phyloP scores from a whole-genome alignment of 805 yeast genomes.

The Ogataea methanolica region DNA sequence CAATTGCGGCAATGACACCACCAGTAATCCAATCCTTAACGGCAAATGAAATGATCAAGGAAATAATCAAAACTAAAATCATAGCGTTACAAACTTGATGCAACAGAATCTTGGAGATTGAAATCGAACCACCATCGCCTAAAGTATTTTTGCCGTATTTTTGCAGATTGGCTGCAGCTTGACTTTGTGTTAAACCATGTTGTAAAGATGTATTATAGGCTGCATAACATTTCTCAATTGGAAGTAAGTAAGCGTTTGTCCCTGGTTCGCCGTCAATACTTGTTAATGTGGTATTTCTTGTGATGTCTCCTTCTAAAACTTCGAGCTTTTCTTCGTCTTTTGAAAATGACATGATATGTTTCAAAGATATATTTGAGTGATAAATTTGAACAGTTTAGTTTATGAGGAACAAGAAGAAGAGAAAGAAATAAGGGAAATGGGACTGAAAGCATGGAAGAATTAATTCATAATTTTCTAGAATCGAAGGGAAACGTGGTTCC shows the following conservation, averaged over 20 bases:
- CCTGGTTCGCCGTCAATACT: conserved; percentile 1
- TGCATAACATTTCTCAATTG: conserved; percentile 14
- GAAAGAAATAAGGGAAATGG: not conserved
- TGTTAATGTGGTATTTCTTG: conserved; percentile 5
- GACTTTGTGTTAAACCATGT: conserved; percentile 42
- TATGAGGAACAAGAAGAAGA: not conserved
- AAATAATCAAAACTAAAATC: conserved; percentile 66
- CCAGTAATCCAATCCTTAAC: conserved; percentile 79
- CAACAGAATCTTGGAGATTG: conserved; percentile 49
- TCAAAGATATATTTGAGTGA: no score
- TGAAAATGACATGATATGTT: not conserved
- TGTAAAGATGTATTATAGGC: conserved; percentile 33
- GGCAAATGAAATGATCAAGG: conserved; percentile 67
- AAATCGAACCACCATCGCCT: conserved; percentile 55
- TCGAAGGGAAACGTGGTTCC: no score
- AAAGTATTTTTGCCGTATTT: conserved; percentile 55
- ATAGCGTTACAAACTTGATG: conserved; percentile 75
- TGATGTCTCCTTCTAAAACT: not conserved
- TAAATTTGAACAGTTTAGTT: not conserved
- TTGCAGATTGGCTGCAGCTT: conserved; percentile 27
- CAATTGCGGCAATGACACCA: conserved; percentile 71
- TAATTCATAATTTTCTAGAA: no score
- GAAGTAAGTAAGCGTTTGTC: conserved; percentile 13
- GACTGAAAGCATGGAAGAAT: not conserved
- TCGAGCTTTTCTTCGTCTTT: conserved; percentile 2